These are phyloP conservation scores for Calendula officinalis DNA, from an alignment of 129 eudicot species.

Conservation along the genomic window DNA sequence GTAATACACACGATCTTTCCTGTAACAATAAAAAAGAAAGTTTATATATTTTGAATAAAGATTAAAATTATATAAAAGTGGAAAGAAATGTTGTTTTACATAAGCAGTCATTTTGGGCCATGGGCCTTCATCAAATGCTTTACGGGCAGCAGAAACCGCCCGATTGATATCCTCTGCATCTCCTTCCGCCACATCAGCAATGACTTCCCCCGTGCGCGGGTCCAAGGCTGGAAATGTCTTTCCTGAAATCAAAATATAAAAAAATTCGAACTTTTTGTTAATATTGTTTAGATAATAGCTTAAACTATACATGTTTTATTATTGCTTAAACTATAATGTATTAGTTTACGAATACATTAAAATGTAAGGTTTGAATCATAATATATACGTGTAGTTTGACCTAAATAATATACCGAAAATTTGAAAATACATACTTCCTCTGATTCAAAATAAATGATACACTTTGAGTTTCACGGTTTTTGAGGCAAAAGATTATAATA, in stretches of 20 bases:
- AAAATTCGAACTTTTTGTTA: background rate
- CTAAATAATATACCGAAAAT: background rate
- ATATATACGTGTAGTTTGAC: too few relatives aligned
- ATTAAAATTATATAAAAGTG: background rate
- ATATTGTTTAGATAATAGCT: background rate
- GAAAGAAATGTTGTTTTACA: slow-evolving; percentile 20
- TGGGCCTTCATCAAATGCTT: slow-evolving; percentile 59
- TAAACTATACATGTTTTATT: too few relatives aligned
- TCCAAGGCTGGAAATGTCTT: slow-evolving; percentile 56
- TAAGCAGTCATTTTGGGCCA: slow-evolving; percentile 66
- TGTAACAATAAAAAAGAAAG: slow-evolving; percentile 3
- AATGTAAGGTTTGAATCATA: too few relatives aligned
- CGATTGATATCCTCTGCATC: slow-evolving; percentile 58
- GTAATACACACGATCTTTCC: slow-evolving; percentile 49
- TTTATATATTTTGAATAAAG: background rate
- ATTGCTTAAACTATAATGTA: too few relatives aligned
- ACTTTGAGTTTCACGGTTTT: too few relatives aligned
- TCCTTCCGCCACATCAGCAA: slow-evolving; percentile 53
- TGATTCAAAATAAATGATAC: too few relatives aligned
- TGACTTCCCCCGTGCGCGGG: slow-evolving; percentile 59
- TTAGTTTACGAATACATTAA: too few relatives aligned
- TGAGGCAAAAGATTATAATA: too few relatives aligned
- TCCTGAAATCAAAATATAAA: slow-evolving; percentile 14
- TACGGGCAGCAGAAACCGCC: slow-evolving; percentile 64
- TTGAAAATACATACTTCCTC: background rate